Evolutionary conservation across 176 grass and related monocot genomes (phyloP).

Genomic region (Rhynchospora pubera): DNA sequence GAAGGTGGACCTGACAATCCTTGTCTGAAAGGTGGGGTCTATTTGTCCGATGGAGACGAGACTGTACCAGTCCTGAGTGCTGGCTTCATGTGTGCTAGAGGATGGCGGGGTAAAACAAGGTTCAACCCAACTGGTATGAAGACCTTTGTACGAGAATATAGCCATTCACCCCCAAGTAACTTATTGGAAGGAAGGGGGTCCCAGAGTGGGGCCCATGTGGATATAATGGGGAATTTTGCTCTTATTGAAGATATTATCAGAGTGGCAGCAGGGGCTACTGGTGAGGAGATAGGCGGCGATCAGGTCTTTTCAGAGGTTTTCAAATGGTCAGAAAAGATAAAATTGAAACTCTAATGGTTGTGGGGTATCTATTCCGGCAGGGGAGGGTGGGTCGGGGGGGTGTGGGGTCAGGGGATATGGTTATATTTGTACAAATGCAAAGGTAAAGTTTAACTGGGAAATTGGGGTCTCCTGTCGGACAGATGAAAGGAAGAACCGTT

Average conservation of each 20-base stretch:
- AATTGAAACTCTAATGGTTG: slow-evolving; percentile 43
- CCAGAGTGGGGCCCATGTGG: slow-evolving; percentile 92
- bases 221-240: slow-evolving; percentile 99
- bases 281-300: slow-evolving; percentile 72
- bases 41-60: slow-evolving; percentile 76
- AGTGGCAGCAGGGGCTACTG: slow-evolving; percentile 72
- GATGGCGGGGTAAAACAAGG: slow-evolving; percentile 86
- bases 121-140: slow-evolving; percentile 91
- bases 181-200: slow-evolving; percentile 90
- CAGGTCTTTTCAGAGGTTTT: slow-evolving; percentile 87
- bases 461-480: not conserved
- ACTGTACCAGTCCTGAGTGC: slow-evolving; percentile 90
- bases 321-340: slow-evolving; percentile 91
- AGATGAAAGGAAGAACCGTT: not conserved
- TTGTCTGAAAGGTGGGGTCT: slow-evolving; percentile 81
- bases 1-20: slow-evolving; percentile 57
- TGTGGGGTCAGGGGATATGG: not conserved
- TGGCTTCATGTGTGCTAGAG: slow-evolving; percentile 92
- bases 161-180: slow-evolving; percentile 68
- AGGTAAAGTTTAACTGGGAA: not conserved
- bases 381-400: not conserved
- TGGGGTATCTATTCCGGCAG: not conserved
- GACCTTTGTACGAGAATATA: slow-evolving; percentile 72
- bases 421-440: slow-evolving; percentile 14
- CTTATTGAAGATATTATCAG: slow-evolving; percentile 90